Conservation (phyloP, 73 alveolate genomes). For the Paramecium pentaurelia region DNA sequence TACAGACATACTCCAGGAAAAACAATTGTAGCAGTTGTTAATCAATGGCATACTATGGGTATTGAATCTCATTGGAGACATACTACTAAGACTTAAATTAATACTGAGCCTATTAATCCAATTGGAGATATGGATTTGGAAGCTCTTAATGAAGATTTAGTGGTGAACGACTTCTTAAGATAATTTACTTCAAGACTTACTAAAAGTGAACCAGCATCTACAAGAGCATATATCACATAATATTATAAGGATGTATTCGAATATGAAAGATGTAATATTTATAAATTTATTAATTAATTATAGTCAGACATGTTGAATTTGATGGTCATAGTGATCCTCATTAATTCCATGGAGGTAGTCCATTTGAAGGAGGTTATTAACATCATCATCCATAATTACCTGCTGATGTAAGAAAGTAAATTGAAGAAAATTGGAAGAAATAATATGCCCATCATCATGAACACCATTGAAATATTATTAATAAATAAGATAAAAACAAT, state of each 20-base stretch:
- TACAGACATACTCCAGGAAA: constrained; percentile 69
- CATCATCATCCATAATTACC: constrained; percentile 60
- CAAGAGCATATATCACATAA: constrained; percentile 46
- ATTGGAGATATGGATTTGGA: constrained; percentile 83
- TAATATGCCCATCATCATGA: constrained; percentile 39
- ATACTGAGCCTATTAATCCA: constrained; percentile 76
- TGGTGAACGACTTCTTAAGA: constrained; percentile 56
- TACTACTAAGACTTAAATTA: constrained; percentile 51
- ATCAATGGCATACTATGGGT: constrained; percentile 87
- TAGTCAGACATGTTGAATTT: constrained; percentile 60
- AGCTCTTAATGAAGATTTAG: constrained; percentile 39
- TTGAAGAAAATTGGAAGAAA: constrained; percentile 33
- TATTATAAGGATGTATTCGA: constrained; percentile 56
- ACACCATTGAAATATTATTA: constrained; percentile 35
- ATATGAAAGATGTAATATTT: constrained; percentile 52
- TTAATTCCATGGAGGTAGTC: constrained; percentile 57
- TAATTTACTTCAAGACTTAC: constrained; percentile 56
- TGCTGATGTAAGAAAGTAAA: constrained; percentile 26
- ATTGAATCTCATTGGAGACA: constrained; percentile 80
- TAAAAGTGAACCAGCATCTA: constrained; percentile 59
- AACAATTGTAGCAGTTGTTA: constrained; percentile 83
- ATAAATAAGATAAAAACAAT: neutral
- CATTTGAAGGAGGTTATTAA: constrained; percentile 51
- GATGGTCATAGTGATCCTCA: constrained; percentile 58
- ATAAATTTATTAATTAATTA: neutral